A percentile compares a stretch with the other conserved stretches of the same genome.
Conservation (phyloP, 1,139 yeast genomes). For the Ogataea hybrid region DNA sequence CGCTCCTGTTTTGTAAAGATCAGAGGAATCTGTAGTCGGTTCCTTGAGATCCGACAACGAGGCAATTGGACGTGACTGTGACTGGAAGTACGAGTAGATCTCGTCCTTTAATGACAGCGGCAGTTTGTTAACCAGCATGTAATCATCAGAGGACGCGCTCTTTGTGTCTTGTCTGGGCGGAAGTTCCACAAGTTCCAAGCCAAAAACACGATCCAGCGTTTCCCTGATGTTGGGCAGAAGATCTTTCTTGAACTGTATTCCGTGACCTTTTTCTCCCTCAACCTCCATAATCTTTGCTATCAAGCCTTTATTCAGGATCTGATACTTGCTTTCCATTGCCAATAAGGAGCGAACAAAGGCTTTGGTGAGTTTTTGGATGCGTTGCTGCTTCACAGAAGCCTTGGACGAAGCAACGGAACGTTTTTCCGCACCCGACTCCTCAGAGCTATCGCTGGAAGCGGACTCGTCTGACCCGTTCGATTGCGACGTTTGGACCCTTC, state of each 20-base stretch:
- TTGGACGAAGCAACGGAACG: constrained; percentile 3
- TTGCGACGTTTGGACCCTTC: background rate
- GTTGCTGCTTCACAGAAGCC: constrained; percentile 10
- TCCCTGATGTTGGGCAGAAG: constrained; percentile 19
- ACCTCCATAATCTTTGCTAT: constrained; percentile 29
- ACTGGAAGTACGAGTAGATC: constrained; percentile 19
- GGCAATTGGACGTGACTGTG: constrained; percentile 13
- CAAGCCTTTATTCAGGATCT: constrained; percentile 26
- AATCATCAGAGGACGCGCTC: constrained; percentile 21
- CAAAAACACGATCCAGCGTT: constrained; percentile 19
- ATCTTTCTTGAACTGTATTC: constrained; percentile 26
- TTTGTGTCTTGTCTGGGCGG: constrained; percentile 13
- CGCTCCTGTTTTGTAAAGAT: constrained; percentile 13
- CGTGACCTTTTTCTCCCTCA: constrained; percentile 27
- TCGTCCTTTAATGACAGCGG: constrained; percentile 23
- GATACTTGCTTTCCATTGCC: constrained; percentile 27
- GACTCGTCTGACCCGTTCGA: constrained; percentile 1
- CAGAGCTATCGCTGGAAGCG: background rate
- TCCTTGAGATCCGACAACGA: constrained; percentile 17
- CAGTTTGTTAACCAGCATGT: constrained; percentile 25
- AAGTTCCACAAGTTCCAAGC: constrained; percentile 27
- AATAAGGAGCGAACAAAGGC: constrained; percentile 27
- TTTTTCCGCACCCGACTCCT: background rate
- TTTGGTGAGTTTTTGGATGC: constrained; percentile 20
- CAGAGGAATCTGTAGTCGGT: constrained; percentile 5